These are phyloP conservation scores for Penicillium parvum DNA, from an alignment of 495 filamentous ascomycete species.

Conservation along the genomic window DNA sequence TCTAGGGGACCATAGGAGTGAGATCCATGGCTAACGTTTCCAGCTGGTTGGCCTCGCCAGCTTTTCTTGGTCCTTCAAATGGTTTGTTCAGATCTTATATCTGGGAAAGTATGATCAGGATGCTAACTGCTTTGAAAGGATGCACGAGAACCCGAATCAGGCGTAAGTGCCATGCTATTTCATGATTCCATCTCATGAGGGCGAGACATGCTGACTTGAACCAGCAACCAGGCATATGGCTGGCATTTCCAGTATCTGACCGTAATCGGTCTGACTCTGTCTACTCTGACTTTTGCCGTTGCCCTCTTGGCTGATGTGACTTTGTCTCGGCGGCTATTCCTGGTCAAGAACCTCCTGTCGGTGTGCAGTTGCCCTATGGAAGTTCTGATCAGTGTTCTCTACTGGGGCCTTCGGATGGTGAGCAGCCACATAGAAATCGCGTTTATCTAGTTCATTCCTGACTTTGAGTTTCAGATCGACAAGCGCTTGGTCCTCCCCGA, in stretches of 20 bases:
- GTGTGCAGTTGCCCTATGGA: slow-evolving; percentile 73
- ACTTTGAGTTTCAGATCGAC: slow-evolving; percentile 52
- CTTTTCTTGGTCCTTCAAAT: slow-evolving; percentile 67
- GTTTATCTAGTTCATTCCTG: not conserved
- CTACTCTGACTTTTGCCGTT: slow-evolving; percentile 62
- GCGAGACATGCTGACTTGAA: slow-evolving; percentile 8
- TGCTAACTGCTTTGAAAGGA: slow-evolving; percentile 20
- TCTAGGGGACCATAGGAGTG: not conserved
- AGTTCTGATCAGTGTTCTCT: slow-evolving; percentile 77
- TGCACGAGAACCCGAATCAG: slow-evolving; percentile 42
- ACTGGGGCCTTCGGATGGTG: slow-evolving; percentile 66
- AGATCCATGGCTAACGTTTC: slow-evolving; percentile 15
- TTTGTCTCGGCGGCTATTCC: slow-evolving; percentile 59
- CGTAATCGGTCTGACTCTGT: slow-evolving; percentile 70
- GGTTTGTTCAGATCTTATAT: slow-evolving; percentile 30
- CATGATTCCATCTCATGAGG: not conserved
- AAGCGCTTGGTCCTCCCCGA: slow-evolving; percentile 55
- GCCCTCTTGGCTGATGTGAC: slow-evolving; percentile 75
- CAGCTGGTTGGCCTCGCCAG: slow-evolving; percentile 58
- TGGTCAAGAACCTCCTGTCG: slow-evolving; percentile 68
- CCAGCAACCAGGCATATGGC: slow-evolving; percentile 65
- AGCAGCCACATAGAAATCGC: slow-evolving; percentile 1
- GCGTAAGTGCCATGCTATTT: slow-evolving; percentile 43
- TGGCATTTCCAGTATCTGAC: slow-evolving; percentile 85
- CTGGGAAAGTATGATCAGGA: slow-evolving; percentile 2